A percentile compares a stretch with the other conserved stretches of the same genome.
These are phyloP conservation scores for Andrographis paniculata DNA, from an alignment of 305 asterid genomes.

Conservation along the genomic window DNA sequence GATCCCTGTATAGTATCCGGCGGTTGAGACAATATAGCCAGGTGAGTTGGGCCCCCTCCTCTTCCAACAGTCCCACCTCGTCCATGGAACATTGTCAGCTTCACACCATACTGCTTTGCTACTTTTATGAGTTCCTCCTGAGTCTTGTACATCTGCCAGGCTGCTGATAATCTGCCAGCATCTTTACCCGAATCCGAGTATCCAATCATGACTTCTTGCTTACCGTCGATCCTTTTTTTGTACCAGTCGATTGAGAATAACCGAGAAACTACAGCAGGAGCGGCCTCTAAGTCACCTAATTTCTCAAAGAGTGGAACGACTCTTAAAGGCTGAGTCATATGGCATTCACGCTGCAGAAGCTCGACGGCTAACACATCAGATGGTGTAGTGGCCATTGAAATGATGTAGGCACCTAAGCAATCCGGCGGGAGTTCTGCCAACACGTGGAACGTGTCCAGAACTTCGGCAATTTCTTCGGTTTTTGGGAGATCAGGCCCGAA, in stretches of 20 bases:
- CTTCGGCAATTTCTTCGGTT: conserved; percentile 68
- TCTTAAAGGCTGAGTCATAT: conserved; percentile 44
- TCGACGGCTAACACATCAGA: conserved; percentile 79
- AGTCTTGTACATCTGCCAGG: conserved; percentile 77
- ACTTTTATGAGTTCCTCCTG: conserved; percentile 76
- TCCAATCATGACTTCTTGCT: conserved; percentile 81
- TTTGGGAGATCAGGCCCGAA: conserved; percentile 69
- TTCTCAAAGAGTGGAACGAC: conserved; percentile 77
- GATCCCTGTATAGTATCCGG: conserved; percentile 8
- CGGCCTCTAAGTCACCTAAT: conserved; percentile 54
- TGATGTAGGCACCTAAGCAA: conserved; percentile 75
- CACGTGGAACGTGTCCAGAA: conserved; percentile 54
- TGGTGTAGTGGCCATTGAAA: conserved; percentile 82
- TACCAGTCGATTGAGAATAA: conserved; percentile 81
- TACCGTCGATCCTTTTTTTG: conserved; percentile 46
- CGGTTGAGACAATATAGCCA: conserved; percentile 51
- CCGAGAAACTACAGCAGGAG: conserved; percentile 66
- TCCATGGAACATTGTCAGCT: conserved; percentile 77
- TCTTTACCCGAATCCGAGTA: conserved; percentile 86
- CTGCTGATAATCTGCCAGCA: conserved; percentile 71
- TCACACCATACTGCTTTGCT: conserved; percentile 50
- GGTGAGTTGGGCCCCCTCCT: conserved; percentile 85
- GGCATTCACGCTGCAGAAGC: conserved; percentile 80
- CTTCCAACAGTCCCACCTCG: conserved; percentile 83
- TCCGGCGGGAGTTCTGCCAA: conserved; percentile 67